These are phyloP conservation scores for Blastobotrys raffinosifermentans DNA, from an alignment of 1,139 yeast species.

Conservation along the genomic window DNA sequence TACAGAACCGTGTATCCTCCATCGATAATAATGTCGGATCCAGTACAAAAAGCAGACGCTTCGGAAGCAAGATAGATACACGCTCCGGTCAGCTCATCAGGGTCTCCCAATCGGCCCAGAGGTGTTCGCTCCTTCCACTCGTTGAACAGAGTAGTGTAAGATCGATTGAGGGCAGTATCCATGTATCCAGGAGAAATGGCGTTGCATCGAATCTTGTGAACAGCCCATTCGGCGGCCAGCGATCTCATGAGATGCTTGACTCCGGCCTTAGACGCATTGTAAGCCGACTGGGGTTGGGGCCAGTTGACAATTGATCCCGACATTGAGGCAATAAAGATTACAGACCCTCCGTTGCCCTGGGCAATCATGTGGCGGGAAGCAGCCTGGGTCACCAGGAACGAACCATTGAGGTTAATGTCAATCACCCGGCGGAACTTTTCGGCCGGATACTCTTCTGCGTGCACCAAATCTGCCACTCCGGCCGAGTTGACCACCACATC, in stretches of 20 bases:
- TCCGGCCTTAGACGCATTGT: conserved; percentile 84
- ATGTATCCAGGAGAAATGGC: conserved; percentile 55
- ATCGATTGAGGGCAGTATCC: conserved; percentile 50
- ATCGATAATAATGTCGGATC: conserved; percentile 59
- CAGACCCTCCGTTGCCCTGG: conserved; percentile 43
- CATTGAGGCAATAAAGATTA: conserved; percentile 63
- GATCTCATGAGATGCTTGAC: conserved; percentile 72
- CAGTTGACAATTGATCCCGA: conserved; percentile 77
- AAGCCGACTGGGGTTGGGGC: conserved; percentile 81
- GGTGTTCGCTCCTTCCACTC: conserved; percentile 61
- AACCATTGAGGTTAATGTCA: conserved; percentile 74
- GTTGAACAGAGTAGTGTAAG: conserved; percentile 43
- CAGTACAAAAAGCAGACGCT: conserved; percentile 62
- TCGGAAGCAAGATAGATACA: conserved; percentile 59
- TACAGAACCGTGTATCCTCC: conserved; percentile 53
- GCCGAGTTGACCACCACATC: conserved; percentile 67
- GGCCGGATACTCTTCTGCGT: conserved; percentile 78
- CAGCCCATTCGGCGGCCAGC: conserved; percentile 82
- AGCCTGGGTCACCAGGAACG: conserved; percentile 62
- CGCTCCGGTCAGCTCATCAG: conserved; percentile 65
- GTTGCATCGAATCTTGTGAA: conserved; percentile 65
- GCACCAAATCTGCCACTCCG: conserved; percentile 74
- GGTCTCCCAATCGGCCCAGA: conserved; percentile 59
- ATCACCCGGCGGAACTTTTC: conserved; percentile 66
- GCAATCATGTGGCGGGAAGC: conserved; percentile 71